phyloP scores from a whole-genome alignment of 805 yeast genomes.

The Cyberlindnera americana region DNA sequence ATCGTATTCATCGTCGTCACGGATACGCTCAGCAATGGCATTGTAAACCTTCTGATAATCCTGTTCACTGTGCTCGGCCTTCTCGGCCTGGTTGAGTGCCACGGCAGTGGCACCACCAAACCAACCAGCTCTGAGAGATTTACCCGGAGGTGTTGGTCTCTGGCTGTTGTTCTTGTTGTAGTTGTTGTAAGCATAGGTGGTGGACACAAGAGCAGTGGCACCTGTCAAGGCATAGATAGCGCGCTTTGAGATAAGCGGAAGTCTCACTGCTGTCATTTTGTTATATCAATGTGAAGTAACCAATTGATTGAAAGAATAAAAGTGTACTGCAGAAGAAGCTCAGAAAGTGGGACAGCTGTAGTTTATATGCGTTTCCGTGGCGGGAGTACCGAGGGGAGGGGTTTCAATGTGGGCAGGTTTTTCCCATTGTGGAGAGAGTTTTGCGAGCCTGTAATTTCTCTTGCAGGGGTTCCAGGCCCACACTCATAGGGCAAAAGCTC shows the following conservation, averaged over 20 bases:
- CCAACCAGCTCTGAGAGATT: conserved; percentile 31
- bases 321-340: too few species aligned
- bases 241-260: conserved; percentile 14
- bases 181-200: conserved; percentile 25
- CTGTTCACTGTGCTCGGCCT: conserved; percentile 29
- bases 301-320: too few species aligned
- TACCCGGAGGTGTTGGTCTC: conserved; percentile 13
- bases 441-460: too few species aligned
- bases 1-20: conserved; percentile 56
- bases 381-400: too few species aligned
- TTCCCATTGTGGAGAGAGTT: too few species aligned
- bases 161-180: conserved; percentile 20
- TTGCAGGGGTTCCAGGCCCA: too few species aligned
- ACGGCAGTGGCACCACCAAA: conserved; percentile 36
- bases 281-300: too few species aligned
- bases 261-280: conserved; percentile 8
- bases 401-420: too few species aligned
- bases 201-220: conserved; percentile 31
- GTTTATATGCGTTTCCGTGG: too few species aligned
- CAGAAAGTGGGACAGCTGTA: too few species aligned
- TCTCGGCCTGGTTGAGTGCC: conserved; percentile 16
- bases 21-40: conserved; percentile 63
- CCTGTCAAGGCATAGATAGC: conserved; percentile 26
- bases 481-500: neutral
- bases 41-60: conserved; percentile 68